A percentile compares a stretch with the other conserved stretches of the same genome.
phyloP scores from a whole-genome alignment of 1,139 yeast species.

The Protomyces inundatus region DNA sequence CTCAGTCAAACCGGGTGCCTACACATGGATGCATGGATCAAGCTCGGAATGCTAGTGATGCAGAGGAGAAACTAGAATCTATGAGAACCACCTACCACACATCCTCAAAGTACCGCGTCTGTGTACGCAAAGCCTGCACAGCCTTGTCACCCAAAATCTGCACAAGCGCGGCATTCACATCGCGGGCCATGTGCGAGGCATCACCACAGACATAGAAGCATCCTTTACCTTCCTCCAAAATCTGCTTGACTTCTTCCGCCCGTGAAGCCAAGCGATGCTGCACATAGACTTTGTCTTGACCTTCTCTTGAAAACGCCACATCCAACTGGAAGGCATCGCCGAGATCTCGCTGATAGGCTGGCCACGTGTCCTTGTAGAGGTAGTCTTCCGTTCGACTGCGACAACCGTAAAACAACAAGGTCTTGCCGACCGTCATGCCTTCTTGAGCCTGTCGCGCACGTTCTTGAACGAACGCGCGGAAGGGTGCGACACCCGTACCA shows the following conservation, averaged over 20 bases:
- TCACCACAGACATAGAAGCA: slow-evolving; percentile 95
- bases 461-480: slow-evolving; percentile 89
- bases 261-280: slow-evolving; percentile 68
- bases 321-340: slow-evolving; percentile 64
- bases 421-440: slow-evolving; percentile 61
- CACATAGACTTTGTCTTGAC: slow-evolving; percentile 67
- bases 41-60: too few relatives aligned
- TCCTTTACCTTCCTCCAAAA: slow-evolving; percentile 64
- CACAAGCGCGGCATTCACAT: slow-evolving; percentile 71
- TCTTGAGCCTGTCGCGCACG: slow-evolving; percentile 50
- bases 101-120: slow-evolving; percentile 92
- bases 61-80: too few relatives aligned
- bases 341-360: slow-evolving; percentile 54
- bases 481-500: slow-evolving; percentile 97
- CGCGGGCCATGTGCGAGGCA: slow-evolving; percentile 93
- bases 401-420: slow-evolving; percentile 69
- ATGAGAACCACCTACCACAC: slow-evolving; percentile 57
- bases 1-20: too few relatives aligned
- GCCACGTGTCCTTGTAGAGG: slow-evolving; percentile 33
- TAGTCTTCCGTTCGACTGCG: slow-evolving; percentile 32
- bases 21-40: too few relatives aligned
- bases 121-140: slow-evolving; percentile 72
- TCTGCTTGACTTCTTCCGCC: slow-evolving; percentile 41
- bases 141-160: slow-evolving; percentile 71
- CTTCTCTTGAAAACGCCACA: slow-evolving; percentile 82